Conservation (phyloP, 148 eudicot species). For the Dysphania ambrosioides region DNA sequence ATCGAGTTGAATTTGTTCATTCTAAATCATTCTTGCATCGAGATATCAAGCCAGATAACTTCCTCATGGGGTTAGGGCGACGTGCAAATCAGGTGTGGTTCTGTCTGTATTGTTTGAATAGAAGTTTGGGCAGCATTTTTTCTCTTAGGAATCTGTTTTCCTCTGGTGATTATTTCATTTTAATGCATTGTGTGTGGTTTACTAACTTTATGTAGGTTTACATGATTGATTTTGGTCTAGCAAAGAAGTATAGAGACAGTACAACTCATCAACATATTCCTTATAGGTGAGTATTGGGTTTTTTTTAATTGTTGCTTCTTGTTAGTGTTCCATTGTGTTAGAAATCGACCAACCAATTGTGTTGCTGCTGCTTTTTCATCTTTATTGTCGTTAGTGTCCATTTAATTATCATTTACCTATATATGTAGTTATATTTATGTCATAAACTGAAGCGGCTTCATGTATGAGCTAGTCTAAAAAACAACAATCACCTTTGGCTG, state of each 20-base stretch:
- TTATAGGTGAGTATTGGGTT: conserved; percentile 52
- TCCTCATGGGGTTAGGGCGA: conserved; percentile 97
- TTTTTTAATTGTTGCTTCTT: neutral
- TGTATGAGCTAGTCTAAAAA: neutral
- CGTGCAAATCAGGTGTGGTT: conserved; percentile 85
- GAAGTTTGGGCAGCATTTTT: neutral
- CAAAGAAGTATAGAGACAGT: conserved; percentile 94
- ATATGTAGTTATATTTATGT: too few relatives aligned
- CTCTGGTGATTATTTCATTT: neutral
- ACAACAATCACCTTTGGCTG: neutral
- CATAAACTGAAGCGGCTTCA: neutral
- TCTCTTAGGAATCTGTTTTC: neutral
- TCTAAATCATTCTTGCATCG: conserved; percentile 93
- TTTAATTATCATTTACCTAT: neutral
- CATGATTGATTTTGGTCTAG: conserved; percentile 95
- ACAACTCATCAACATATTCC: conserved; percentile 94
- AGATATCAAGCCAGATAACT: conserved; percentile 97
- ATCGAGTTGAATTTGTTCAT: conserved; percentile 91
- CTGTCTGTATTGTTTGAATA: neutral
- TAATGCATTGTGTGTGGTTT: conserved; percentile 14
- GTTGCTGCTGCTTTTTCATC: neutral
- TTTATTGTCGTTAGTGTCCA: neutral
- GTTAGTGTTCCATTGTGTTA: neutral
- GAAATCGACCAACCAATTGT: neutral
- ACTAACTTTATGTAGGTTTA: conserved; percentile 57